Base-by-base conservation (phyloP, 805 yeast species). In the Debaryomyces tyrocola region DNA sequence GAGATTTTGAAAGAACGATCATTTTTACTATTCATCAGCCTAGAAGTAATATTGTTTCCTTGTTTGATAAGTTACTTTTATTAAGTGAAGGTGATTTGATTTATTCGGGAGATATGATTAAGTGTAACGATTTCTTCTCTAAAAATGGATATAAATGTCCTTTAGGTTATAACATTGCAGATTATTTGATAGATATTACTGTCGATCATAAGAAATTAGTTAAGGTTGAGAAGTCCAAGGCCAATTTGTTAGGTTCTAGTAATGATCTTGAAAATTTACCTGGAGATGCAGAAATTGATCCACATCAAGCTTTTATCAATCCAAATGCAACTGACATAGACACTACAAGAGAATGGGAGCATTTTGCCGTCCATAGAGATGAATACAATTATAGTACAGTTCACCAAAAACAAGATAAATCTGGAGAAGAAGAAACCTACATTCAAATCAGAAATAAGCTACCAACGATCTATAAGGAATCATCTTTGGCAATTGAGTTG, bases 21-120 rank as follows among this genome's bases (percentile, higher is more conserved):
- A 81, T 94, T 1, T 86, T 94, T 62, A 90, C 99, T 0, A 94
- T 94, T 53, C 99, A 94, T 69, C 99, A 94, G 63, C 99, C 99
- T 9, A 78, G 99, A 59, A 88, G 97, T 47, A 94, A 94, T 60
- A 92, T 94, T 62, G 97, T 94, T 29, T 84, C 96, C 0, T 69
- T 89, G 47, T 94, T 94, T 65, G 97, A 92, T 60, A 84, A 85
- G 56, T 75, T 94, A 41, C 66, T 92, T 1, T 70, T 94, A 41
- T 73, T 94, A 44, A 85, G 96, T 20, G 86, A 86, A 52, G 98
- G 99, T 49, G 83, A 83, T 53, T 70, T 90, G 63, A 85, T 91
- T 2, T 94, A 87, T 60, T 88, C 96, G 0, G 99, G 99, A 14
- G 83, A 81, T n/a, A 85, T 86, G 77, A 69, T 75, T 6, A 80